phyloP scores from a whole-genome alignment of 1,284 basidiomycete genomes.

The Apiotrichum siamense region DNA sequence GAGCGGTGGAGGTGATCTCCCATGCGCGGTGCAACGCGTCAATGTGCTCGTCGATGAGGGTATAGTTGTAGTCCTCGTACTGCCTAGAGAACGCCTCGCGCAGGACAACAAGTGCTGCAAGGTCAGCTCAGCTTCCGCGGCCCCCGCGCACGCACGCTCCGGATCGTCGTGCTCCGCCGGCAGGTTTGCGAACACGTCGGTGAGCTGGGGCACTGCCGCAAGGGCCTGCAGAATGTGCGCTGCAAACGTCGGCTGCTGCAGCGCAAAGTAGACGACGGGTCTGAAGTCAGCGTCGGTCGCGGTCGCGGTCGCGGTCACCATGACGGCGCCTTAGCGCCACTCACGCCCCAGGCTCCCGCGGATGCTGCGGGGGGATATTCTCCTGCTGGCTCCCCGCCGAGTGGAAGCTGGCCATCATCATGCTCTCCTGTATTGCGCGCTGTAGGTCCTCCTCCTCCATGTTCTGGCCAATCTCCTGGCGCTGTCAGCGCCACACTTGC shows the following conservation, averaged over 20 bases:
- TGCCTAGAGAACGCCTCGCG: not conserved
- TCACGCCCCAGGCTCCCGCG: slow-evolving; percentile 28
- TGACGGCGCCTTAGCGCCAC: too few species aligned
- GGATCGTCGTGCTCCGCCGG: not conserved
- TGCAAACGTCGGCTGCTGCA: slow-evolving; percentile 21
- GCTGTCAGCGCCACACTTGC: not conserved
- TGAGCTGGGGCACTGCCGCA: slow-evolving; percentile 35
- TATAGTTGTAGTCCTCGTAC: not conserved
- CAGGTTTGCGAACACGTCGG: slow-evolving; percentile 16
- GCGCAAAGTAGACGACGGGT: slow-evolving; percentile 8
- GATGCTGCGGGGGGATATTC: slow-evolving; percentile 15
- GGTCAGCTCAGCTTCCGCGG: not conserved
- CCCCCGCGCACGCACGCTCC: too few species aligned
- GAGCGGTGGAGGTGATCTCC: not conserved
- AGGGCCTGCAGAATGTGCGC: slow-evolving; percentile 36
- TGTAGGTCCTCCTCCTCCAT: slow-evolving; percentile 41
- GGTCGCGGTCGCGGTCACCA: too few species aligned
- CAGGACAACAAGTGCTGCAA: not conserved
- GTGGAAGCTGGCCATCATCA: slow-evolving; percentile 44
- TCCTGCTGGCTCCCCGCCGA: slow-evolving; percentile 16
- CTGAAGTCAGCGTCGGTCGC: slow-evolving; percentile 13
- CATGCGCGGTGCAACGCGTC: not conserved
- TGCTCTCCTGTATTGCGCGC: slow-evolving; percentile 39
- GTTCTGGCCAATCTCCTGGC: slow-evolving; percentile 12
- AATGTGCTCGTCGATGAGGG: slow-evolving; percentile 1